Base-by-base conservation (phyloP, 208 protist species). In the Crithidia thermophila region DNA sequence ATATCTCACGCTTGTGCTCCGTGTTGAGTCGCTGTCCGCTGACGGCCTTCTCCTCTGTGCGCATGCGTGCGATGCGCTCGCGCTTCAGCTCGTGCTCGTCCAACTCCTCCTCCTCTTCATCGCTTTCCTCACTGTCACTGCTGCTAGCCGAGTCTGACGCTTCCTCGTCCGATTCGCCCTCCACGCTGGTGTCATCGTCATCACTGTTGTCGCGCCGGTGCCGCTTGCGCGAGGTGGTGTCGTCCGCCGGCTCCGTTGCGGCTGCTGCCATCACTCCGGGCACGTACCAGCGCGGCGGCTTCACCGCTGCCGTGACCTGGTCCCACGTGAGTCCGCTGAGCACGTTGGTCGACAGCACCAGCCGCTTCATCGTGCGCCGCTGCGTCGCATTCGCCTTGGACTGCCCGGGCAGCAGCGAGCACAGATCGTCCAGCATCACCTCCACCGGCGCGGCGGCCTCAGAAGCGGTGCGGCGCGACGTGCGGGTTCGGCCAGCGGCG, bases 1-100 rank as follows among this genome's bases (percentile, higher is more conserved):
- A 95, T 31, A 95, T 82, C 25, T 92, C 86, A 3, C 78, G 75
- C 74, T 90, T 89, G 60, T 87, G 77, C 49, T 95, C 86, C 23
- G 86, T 89, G 62, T 78, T 90, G 20, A 95, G 74, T 13, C 86
- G 76, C 61, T 95, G 89, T 1, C 84, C 86, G 25, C 80, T 75
- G 28, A 84, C 64, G 2, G 85, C 89, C 60, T 84, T 87, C 51
- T 91, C 89, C 51, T 90, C 77, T 7, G 56, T 55, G 0, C 89
- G 81, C 46, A 92, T 68, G 33, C 61, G 67, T 11, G 72, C 72
- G 60, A 95, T 87, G 30, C 66, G 62, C 42, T 73, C 70, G 0
- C 55, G 58, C 23, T 75, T 78, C 49, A 65, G 59, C 51, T 59
- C 73, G 36, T 64, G 31, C 53, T 72, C 75, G 25, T 82, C 77